Percentiles rank a stretch among this genome's conserved stretches.
These are phyloP conservation scores for Aspergillus quadricinctus DNA, from an alignment of 2,329 filamentous ascomycete species.

Conservation along the genomic window DNA sequence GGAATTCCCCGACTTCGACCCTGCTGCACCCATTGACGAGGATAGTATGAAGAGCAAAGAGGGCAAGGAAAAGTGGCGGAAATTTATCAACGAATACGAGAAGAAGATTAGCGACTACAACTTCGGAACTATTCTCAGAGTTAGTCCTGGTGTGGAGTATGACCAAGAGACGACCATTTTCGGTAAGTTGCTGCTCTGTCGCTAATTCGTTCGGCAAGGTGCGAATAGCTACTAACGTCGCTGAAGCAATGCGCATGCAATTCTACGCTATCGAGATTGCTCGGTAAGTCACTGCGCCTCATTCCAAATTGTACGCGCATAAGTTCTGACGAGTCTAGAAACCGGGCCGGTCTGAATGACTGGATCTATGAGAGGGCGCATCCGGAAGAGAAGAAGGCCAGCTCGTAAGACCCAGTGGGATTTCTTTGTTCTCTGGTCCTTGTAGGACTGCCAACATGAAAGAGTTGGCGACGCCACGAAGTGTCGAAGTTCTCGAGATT, in stretches of 20 bases:
- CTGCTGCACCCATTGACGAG: constrained; percentile 74
- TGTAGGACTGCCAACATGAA: background rate
- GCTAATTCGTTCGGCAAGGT: background rate
- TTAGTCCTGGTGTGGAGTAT: constrained; percentile 76
- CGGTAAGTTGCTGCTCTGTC: constrained; percentile 49
- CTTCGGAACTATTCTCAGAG: constrained; percentile 89
- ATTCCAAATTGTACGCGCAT: background rate
- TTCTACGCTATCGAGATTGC: constrained; percentile 76
- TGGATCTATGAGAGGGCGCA: constrained; percentile 90
- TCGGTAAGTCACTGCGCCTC: constrained; percentile 47
- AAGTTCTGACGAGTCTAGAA: constrained; percentile 46
- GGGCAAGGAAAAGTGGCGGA: constrained; percentile 91
- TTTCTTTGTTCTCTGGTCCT: background rate
- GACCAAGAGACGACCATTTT: constrained; percentile 88
- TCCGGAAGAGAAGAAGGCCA: constrained; percentile 48
- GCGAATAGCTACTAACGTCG: background rate
- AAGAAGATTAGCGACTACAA: constrained; percentile 96
- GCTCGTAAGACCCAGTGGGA: constrained; percentile 3
- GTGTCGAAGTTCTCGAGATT: background rate
- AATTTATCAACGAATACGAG: constrained; percentile 90
- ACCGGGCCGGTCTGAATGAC: constrained; percentile 85
- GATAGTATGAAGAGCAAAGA: constrained; percentile 96
- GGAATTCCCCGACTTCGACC: constrained; percentile 91
- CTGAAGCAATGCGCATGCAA: constrained; percentile 65
- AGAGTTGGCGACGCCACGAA: background rate